Evolutionary conservation across 2,329 filamentous ascomycete genomes (phyloP).

Genomic region (Dothideomycetes sp.): DNA sequence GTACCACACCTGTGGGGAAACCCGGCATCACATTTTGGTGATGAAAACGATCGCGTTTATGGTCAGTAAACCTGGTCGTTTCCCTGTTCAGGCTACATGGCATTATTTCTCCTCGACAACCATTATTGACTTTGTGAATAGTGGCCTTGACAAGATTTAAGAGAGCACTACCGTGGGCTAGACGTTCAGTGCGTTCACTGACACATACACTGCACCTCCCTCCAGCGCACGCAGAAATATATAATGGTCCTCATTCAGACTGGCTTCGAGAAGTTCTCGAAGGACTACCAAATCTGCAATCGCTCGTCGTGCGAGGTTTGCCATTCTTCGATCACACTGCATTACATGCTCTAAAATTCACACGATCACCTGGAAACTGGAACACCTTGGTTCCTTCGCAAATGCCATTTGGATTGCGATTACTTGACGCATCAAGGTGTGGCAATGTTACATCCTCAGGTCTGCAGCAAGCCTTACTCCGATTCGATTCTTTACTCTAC

Average conservation of each 20-base stretch:
- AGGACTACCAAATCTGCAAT: conserved; percentile 49
- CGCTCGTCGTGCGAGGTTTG: conserved; percentile 48
- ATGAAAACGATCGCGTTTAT: conserved; percentile 52
- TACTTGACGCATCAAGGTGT: conserved; percentile 49
- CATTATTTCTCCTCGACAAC: neutral
- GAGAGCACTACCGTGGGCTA: conserved; percentile 45
- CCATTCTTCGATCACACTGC: conserved; percentile 55
- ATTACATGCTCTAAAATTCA: conserved; percentile 39
- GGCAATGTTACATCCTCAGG: conserved; percentile 49
- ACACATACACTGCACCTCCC: conserved; percentile 55
- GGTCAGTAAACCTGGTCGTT: conserved; percentile 25
- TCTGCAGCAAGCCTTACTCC: conserved; percentile 42
- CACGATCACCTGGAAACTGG: neutral
- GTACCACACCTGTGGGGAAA: conserved; percentile 53
- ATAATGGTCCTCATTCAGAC: conserved; percentile 48
- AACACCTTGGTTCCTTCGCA: neutral
- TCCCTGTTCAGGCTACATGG: neutral
- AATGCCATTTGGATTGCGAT: conserved; percentile 39
- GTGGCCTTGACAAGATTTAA: conserved; percentile 52
- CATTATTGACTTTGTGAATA: too few relatives aligned
- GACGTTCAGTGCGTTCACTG: conserved; percentile 43
- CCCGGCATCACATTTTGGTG: conserved; percentile 53
- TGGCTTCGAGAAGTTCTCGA: conserved; percentile 53
- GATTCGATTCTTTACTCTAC: conserved; percentile 48
- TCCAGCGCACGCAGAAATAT: conserved; percentile 51